phyloP scores from a whole-genome alignment of 2,329 filamentous ascomycete genomes.

The Leptographium wingfieldii region DNA sequence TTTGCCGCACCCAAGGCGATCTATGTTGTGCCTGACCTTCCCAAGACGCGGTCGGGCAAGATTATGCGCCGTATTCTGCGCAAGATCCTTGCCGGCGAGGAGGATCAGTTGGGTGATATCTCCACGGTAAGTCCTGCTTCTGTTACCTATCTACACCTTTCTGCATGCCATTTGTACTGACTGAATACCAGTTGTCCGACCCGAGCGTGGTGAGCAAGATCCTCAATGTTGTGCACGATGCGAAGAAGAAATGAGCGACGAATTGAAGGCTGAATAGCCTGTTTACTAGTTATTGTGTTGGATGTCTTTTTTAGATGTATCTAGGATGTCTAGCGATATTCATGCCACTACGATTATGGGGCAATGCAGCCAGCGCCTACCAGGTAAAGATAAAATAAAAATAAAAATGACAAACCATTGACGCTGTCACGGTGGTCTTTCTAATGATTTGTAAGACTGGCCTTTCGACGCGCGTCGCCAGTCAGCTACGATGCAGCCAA shows the following conservation, averaged over 20 bases:
- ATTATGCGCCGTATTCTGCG: slow-evolving; percentile 96
- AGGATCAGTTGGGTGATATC: slow-evolving; percentile 89
- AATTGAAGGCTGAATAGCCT: neutral
- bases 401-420: neutral
- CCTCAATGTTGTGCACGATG: slow-evolving; percentile 63
- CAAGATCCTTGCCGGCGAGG: slow-evolving; percentile 94
- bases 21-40: slow-evolving; percentile 81
- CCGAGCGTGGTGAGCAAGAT: slow-evolving; percentile 83
- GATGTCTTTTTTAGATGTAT: neutral
- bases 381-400: neutral
- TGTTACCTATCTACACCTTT: neutral
- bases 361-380: neutral
- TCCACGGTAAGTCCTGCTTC: slow-evolving; percentile 56
- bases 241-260: slow-evolving; percentile 34
- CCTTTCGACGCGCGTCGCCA: neutral
- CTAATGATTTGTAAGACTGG: neutral
- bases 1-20: slow-evolving; percentile 95
- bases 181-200: slow-evolving; percentile 58
- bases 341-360: neutral
- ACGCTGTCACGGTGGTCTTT: neutral
- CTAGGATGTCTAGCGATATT: neutral
- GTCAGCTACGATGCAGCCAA: neutral
- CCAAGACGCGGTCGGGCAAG: slow-evolving; percentile 96
- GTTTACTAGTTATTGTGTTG: neutral
- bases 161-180: slow-evolving; percentile 1